Evolutionary conservation across 805 yeast genomes (phyloP).

Genomic region (Cyberlindnera sargentensis): DNA sequence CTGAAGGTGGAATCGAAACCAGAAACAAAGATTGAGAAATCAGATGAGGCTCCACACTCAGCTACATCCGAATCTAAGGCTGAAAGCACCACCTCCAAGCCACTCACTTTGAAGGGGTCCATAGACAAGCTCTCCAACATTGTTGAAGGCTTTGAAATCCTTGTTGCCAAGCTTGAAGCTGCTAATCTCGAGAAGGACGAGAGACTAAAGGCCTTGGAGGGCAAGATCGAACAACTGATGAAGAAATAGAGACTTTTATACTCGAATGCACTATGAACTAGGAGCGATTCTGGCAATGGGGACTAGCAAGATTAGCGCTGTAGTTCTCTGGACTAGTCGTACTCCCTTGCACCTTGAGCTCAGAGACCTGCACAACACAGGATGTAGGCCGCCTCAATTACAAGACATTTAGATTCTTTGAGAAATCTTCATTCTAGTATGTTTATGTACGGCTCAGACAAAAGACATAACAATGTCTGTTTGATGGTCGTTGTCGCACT

Average conservation of each 20-base stretch:
- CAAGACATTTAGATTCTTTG: no score
- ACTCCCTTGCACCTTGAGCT: no score
- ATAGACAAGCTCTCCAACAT: conserved; percentile 58
- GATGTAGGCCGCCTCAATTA: no score
- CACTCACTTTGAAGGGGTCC: conserved; percentile 64
- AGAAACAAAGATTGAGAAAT: conserved; percentile 11
- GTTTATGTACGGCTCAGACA: no score
- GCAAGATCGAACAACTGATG: conserved; percentile 34
- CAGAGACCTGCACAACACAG: no score
- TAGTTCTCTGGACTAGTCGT: no score
- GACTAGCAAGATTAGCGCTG: no score
- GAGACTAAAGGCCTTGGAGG: conserved; percentile 49
- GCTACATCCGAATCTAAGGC: conserved; percentile 2
- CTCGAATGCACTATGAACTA: no score
- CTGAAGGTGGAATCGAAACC: background rate
- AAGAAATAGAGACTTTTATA: background rate
- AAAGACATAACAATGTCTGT: no score
- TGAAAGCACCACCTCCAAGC: conserved; percentile 22
- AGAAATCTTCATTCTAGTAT: no score
- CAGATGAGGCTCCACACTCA: conserved; percentile 9
- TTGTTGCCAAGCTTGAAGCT: conserved; percentile 42
- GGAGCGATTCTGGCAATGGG: no score
- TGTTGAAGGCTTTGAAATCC: conserved; percentile 50
- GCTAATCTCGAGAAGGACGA: conserved; percentile 61
- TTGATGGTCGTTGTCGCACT: no score